Conservation (phyloP, 176 grass and related monocot species). For the Saccharum spontaneum region DNA sequence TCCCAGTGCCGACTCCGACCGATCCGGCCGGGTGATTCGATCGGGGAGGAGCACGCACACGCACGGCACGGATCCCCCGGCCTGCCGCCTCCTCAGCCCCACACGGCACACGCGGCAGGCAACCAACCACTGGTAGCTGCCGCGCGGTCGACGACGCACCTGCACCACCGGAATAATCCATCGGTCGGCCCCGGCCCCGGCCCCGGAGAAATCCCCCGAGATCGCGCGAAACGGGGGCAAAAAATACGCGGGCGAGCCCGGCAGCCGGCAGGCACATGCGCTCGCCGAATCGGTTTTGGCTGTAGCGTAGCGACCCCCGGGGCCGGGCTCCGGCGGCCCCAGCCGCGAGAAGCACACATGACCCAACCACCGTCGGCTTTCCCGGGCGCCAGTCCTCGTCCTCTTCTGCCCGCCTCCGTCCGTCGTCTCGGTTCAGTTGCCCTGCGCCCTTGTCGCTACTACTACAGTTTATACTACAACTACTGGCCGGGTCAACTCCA, state of each 20-base stretch:
- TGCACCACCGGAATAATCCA: no score
- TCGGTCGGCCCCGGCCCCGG: no score
- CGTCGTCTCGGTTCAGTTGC: neutral
- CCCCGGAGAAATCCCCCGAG: no score
- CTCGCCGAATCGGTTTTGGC: constrained; percentile 1
- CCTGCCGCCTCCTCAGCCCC: no score
- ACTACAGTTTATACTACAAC: neutral
- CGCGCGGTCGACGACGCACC: no score
- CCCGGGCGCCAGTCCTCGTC: neutral
- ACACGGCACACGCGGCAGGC: no score
- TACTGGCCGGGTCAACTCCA: neutral
- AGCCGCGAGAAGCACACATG: neutral
- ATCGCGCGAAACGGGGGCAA: neutral
- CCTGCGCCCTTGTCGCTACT: neutral
- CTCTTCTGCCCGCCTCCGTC: neutral
- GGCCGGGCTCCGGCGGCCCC: no score
- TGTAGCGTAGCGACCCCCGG: neutral
- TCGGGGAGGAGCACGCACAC: no score
- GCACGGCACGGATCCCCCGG: no score
- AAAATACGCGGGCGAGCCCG: neutral
- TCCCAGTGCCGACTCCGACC: no score
- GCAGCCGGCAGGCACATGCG: neutral
- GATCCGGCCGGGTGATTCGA: no score
- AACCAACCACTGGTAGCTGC: no score
- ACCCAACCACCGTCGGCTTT: constrained; percentile 27